These are phyloP conservation scores for Amanita fuliginea DNA, from an alignment of 768 basidiomycete genomes.

Conservation along the genomic window DNA sequence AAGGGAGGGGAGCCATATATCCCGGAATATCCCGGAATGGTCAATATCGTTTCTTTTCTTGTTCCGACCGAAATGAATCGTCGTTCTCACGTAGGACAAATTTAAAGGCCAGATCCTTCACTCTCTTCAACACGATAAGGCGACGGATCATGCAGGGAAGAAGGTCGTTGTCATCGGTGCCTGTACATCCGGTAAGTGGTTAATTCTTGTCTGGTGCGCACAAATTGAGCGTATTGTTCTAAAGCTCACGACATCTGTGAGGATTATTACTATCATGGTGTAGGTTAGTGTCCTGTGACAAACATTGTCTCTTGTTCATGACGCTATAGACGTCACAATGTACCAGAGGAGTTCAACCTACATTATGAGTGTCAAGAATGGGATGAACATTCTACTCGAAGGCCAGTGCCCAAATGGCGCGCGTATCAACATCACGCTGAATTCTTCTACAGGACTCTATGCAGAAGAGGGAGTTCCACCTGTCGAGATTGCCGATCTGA, in stretches of 20 bases:
- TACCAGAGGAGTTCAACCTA: slow-evolving; percentile 51
- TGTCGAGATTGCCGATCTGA: slow-evolving; percentile 35
- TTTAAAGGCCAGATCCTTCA: slow-evolving; percentile 59
- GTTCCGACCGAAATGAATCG: neutral
- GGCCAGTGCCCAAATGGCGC: slow-evolving; percentile 8
- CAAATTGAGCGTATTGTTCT: neutral
- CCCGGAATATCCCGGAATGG: slow-evolving; percentile 37
- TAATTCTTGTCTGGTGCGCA: slow-evolving; percentile 12
- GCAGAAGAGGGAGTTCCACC: slow-evolving; percentile 32
- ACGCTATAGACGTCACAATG: slow-evolving; percentile 38
- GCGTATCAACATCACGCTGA: neutral
- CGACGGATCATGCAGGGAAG: slow-evolving; percentile 50
- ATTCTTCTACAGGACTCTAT: slow-evolving; percentile 25
- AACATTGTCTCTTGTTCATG: neutral
- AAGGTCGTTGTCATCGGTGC: slow-evolving; percentile 64
- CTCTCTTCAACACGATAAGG: slow-evolving; percentile 43
- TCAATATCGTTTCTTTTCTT: slow-evolving; percentile 9
- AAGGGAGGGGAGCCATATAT: slow-evolving; percentile 33
- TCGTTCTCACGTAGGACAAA: slow-evolving; percentile 23
- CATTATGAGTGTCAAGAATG: slow-evolving; percentile 37
- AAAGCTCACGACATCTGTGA: slow-evolving; percentile 34
- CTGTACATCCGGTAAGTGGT: slow-evolving; percentile 38
- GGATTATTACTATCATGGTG: slow-evolving; percentile 35
- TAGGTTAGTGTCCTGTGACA: slow-evolving; percentile 13
- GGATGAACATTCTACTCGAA: slow-evolving; percentile 17